phyloP scores from a whole-genome alignment of 2,329 filamentous ascomycete species.

The Colletotrichum lentis region DNA sequence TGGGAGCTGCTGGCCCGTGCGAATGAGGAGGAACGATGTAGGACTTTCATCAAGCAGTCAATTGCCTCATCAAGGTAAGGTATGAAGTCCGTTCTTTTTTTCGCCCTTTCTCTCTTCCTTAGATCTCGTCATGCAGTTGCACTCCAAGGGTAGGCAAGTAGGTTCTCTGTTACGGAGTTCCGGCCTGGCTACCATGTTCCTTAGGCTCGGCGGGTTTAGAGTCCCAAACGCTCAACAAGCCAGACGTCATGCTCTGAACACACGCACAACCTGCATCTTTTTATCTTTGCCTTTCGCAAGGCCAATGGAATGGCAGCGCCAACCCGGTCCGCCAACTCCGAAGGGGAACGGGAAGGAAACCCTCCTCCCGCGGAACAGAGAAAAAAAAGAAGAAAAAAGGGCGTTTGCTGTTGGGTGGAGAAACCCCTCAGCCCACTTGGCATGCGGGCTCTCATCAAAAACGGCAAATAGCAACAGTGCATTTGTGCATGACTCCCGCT shows the following conservation, averaged over 20 bases:
- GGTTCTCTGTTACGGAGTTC: background rate
- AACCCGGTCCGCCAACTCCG: constrained; percentile 14
- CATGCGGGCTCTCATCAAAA: constrained; percentile 13
- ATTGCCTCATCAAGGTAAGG: constrained; percentile 13
- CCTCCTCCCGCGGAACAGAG: constrained; percentile 13
- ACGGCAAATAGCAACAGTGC: constrained; percentile 11
- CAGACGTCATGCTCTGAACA: constrained; percentile 25
- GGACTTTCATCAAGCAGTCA: constrained; percentile 10
- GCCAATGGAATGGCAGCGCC: background rate
- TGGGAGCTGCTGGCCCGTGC: background rate
- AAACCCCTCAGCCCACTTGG: constrained; percentile 20
- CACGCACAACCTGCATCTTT: background rate
- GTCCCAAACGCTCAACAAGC: constrained; percentile 38
- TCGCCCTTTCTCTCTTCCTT: constrained; percentile 16
- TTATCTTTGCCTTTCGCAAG: background rate
- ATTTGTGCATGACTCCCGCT: constrained; percentile 8
- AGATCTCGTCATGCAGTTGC: background rate
- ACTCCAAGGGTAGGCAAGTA: too few species aligned
- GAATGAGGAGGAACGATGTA: background rate
- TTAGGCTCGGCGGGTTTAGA: constrained; percentile 23
- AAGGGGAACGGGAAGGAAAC: background rate
- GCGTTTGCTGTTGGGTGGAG: constrained; percentile 19
- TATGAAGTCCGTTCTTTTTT: constrained; percentile 13
- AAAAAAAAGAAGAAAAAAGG: background rate
- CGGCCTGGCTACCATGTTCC: background rate